phyloP scores from a whole-genome alignment of 805 yeast genomes.

The Starmerella bombicola region DNA sequence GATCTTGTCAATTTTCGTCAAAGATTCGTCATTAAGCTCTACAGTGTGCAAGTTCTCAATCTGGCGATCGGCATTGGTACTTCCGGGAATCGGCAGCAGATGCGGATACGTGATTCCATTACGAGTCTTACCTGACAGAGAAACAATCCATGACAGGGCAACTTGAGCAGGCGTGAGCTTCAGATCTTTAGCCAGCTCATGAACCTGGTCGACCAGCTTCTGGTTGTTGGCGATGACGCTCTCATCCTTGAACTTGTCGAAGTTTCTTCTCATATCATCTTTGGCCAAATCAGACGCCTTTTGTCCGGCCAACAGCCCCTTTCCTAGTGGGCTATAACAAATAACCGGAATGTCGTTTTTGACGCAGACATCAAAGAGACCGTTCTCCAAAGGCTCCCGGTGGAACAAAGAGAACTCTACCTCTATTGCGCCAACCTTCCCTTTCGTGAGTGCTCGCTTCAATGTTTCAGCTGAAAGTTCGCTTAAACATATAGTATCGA shows the following conservation, averaged over 20 bases:
- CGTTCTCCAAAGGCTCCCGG: slow-evolving; percentile 50
- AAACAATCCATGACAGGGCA: slow-evolving; percentile 54
- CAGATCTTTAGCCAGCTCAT: slow-evolving; percentile 37
- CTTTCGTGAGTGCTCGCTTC: slow-evolving; percentile 41
- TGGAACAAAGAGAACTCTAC: slow-evolving; percentile 63
- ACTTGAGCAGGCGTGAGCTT: slow-evolving; percentile 50
- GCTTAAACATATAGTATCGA: slow-evolving; percentile 50
- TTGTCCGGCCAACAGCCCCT: slow-evolving; percentile 63
- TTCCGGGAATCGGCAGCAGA: slow-evolving; percentile 72
- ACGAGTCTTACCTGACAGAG: slow-evolving; percentile 25
- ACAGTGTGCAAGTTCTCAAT: slow-evolving; percentile 41
- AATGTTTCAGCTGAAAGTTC: slow-evolving; percentile 59
- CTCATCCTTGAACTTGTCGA: slow-evolving; percentile 44
- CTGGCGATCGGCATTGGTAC: slow-evolving; percentile 47
- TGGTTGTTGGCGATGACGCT: slow-evolving; percentile 47
- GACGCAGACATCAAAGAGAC: slow-evolving; percentile 47
- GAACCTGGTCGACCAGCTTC: slow-evolving; percentile 37
- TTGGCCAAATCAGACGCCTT: slow-evolving; percentile 38
- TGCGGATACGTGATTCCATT: slow-evolving; percentile 34
- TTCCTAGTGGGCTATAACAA: slow-evolving; percentile 74
- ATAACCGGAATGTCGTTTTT: slow-evolving; percentile 52
- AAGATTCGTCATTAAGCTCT: slow-evolving; percentile 44
- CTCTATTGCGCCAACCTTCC: slow-evolving; percentile 57
- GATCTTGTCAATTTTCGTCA: slow-evolving; percentile 39
- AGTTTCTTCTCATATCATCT: slow-evolving; percentile 40